Conservation (phyloP, 2,329 filamentous ascomycete species). For the Orbilia blumenaviensis region DNA sequence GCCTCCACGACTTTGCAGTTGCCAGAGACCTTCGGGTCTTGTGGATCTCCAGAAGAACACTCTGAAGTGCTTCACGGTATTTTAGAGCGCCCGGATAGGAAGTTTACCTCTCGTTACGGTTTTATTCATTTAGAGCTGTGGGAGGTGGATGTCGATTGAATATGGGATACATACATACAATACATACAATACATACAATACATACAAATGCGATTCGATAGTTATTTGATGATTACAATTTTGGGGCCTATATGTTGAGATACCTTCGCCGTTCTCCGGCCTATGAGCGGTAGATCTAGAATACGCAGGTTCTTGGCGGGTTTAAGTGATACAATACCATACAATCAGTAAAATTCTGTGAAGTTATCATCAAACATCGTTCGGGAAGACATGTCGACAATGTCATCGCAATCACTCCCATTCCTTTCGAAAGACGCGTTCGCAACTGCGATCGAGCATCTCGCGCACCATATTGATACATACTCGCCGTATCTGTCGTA, state of each 20-base stretch:
- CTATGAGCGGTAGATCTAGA: background rate
- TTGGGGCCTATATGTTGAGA: too few relatives aligned
- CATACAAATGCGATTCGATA: too few relatives aligned
- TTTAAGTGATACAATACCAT: background rate
- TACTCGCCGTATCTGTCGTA: slow-evolving; percentile 20
- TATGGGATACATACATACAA: slow-evolving; percentile 48
- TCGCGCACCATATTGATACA: slow-evolving; percentile 20
- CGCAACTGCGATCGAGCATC: slow-evolving; percentile 16
- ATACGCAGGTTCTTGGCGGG: background rate
- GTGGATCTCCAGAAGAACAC: slow-evolving; percentile 51
- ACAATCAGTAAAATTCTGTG: background rate
- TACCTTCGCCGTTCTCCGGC: background rate
- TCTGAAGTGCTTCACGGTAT: slow-evolving; percentile 4
- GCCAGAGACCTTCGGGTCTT: slow-evolving; percentile 52
- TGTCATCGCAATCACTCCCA: background rate
- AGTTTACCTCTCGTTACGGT: slow-evolving; percentile 53
- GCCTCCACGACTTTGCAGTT: slow-evolving; percentile 54
- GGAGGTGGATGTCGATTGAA: slow-evolving; percentile 53
- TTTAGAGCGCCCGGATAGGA: slow-evolving; percentile 33
- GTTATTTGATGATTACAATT: too few relatives aligned
- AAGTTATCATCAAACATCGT: background rate
- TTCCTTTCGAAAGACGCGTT: slow-evolving; percentile 35
- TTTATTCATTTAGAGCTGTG: slow-evolving; percentile 54
- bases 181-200: background rate
- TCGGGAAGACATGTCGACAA: too few relatives aligned